These are phyloP conservation scores for Crithidia expoeki DNA, from an alignment of 208 protist genomes.

Conservation along the genomic window DNA sequence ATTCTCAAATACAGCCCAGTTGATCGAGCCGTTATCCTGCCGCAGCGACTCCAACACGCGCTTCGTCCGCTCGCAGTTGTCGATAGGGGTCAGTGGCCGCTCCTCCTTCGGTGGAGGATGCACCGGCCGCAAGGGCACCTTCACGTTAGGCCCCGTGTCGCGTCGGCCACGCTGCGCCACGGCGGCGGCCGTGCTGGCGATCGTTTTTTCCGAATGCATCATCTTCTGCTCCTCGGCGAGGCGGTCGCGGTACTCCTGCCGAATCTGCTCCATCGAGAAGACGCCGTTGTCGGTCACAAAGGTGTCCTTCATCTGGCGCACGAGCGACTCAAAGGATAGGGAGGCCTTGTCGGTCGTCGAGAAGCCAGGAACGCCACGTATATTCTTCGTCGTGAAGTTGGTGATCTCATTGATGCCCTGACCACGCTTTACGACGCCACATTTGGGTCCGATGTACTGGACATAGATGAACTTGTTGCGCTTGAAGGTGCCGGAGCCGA, in stretches of 20 bases:
- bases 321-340: constrained; percentile 63
- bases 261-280: constrained; percentile 80
- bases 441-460: constrained; percentile 74
- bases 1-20: constrained; percentile 81
- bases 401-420: constrained; percentile 71
- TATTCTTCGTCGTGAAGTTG: constrained; percentile 48
- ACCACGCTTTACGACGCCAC: constrained; percentile 77
- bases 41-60: constrained; percentile 63
- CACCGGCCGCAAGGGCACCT: constrained; percentile 4
- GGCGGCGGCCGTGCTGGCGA: constrained; percentile 20
- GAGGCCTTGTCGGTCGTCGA: constrained; percentile 65
- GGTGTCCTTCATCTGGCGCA: constrained; percentile 67
- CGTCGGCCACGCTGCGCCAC: constrained; percentile 19
- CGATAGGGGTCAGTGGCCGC: constrained; percentile 18
- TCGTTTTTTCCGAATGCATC: constrained; percentile 50
- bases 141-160: constrained; percentile 19
- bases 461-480: constrained; percentile 88
- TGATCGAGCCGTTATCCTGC: constrained; percentile 68
- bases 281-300: constrained; percentile 79
- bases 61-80: constrained; percentile 33
- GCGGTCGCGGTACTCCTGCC: constrained; percentile 67
- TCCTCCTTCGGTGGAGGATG: constrained; percentile 19
- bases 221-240: constrained; percentile 65
- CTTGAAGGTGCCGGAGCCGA: constrained; percentile 86
- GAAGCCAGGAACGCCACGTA: constrained; percentile 67